Percentiles rank a stretch among this genome's conserved stretches.
phyloP scores from a whole-genome alignment of 208 protist species.

The Leishmania major region DNA sequence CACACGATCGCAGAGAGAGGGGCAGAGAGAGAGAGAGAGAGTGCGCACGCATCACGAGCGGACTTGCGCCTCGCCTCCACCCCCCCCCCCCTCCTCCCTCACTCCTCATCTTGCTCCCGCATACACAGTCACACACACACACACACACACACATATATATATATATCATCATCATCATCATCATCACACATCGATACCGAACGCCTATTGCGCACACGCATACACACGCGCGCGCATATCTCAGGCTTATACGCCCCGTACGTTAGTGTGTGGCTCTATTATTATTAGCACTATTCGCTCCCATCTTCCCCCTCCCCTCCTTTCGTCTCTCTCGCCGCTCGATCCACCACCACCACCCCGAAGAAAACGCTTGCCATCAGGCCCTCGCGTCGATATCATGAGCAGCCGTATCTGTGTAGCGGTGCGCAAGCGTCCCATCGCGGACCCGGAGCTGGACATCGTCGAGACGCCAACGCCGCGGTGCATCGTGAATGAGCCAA shows the following conservation, averaged over 20 bases:
- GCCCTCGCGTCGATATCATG: slow-evolving; percentile 30
- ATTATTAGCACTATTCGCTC: neutral
- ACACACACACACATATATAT: too few species aligned
- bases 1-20: neutral
- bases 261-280: slow-evolving; percentile 1
- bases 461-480: slow-evolving; percentile 74
- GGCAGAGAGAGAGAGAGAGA: neutral
- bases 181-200: neutral
- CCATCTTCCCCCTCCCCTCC: neutral
- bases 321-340: neutral
- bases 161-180: neutral
- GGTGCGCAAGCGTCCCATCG: slow-evolving; percentile 89
- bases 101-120: neutral
- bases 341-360: neutral
- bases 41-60: neutral
- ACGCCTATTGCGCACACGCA: neutral
- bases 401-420: slow-evolving; percentile 89
- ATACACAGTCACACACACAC: neutral
- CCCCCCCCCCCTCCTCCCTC: neutral
- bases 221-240: neutral
- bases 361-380: neutral
- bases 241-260: neutral
- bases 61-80: neutral
- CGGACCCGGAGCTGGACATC: slow-evolving; percentile 79
- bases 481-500: slow-evolving; percentile 91